Percentiles rank a stretch among this genome's conserved stretches.
phyloP scores from a whole-genome alignment of 352 stramenopile genomes.

The Pythium monospermum region DNA sequence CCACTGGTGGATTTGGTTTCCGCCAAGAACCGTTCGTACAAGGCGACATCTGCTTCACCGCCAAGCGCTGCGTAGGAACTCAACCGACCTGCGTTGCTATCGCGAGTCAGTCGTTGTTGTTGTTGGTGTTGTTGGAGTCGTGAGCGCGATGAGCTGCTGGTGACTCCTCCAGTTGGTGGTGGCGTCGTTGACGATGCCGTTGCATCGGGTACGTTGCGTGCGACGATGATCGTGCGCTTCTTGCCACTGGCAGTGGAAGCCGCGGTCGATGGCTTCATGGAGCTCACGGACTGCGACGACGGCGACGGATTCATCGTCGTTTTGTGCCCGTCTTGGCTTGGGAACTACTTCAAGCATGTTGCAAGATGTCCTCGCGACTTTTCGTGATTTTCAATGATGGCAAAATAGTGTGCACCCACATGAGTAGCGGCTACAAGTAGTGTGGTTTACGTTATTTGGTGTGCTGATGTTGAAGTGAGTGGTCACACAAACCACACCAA shows the following conservation, averaged over 20 bases:
- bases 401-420: no score
- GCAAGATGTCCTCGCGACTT: constrained; percentile 4
- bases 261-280: constrained; percentile 32
- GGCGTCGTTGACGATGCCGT: constrained; percentile 2
- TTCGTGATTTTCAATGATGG: constrained; percentile 25
- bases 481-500: constrained; percentile 9
- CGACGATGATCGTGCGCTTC: constrained; percentile 55
- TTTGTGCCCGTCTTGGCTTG: no score
- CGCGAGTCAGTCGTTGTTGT: constrained; percentile 2
- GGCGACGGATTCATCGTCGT: constrained; percentile 34
- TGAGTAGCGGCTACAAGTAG: no score
- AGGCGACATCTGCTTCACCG: constrained; percentile 42
- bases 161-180: neutral
- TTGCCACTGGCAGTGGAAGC: constrained; percentile 32
- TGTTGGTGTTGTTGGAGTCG: neutral
- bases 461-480: no score
- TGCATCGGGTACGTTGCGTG: constrained; percentile 28
- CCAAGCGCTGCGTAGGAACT: constrained; percentile 61
- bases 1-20: constrained; percentile 25
- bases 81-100: constrained; percentile 38
- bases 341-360: neutral
- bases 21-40: constrained; percentile 52
- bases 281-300: constrained; percentile 34
- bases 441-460: no score
- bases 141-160: neutral